Evolutionary conservation across 1,284 basidiomycete genomes (phyloP), one percentile per base, ranked within the genome.

Genomic region (Apiotrichum sp.): DNA sequence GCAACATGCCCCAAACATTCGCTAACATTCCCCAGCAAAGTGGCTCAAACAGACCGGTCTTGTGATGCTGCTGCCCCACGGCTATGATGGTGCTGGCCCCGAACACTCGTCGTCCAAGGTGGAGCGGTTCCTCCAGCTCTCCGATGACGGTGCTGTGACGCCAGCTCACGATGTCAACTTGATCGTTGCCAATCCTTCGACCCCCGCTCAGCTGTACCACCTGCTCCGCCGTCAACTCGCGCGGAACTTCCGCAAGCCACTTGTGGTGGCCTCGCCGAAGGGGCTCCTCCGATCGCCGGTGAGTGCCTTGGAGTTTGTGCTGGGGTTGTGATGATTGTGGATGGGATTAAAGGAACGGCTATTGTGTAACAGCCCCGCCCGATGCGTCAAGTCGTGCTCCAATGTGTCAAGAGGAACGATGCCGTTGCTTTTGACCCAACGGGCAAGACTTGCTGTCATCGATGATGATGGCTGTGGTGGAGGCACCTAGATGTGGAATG

Each of bases 41-140:
- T 96, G 92, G 92, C 76, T 92, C 56, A 91, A 86, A 71, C 89
- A 95, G 76, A 93, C 89, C 61, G 92, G 88, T 0, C 81, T 95
- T 40, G 86, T 92, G 4, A 77, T 96, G 65, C 82, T 90, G 57
- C 80, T 96, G 6, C 89, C 89, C 16, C 89, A 93, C 62, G 89
- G 88, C 5, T 80, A 88, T 13, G 90, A 93, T 65, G 90, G 91
- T 32, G 89, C 89, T 13, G 91, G 91, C 3, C 91, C 91, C 0
- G 91, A 95, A 70, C 91, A 95, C 71, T 91, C 88, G 0, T 89
- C 87, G 2, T 87, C 84, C 50, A 83, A 89, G 34, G 80, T 93
- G 40, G 91, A 95, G 71, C 80, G 90, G 39, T 88, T 91, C 83
- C 78, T 92, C 33, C 89, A 90, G 79, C 51, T 65, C 8, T 62